phyloP scores from a whole-genome alignment of 331 rosid species.

The Ulmus americana region DNA sequence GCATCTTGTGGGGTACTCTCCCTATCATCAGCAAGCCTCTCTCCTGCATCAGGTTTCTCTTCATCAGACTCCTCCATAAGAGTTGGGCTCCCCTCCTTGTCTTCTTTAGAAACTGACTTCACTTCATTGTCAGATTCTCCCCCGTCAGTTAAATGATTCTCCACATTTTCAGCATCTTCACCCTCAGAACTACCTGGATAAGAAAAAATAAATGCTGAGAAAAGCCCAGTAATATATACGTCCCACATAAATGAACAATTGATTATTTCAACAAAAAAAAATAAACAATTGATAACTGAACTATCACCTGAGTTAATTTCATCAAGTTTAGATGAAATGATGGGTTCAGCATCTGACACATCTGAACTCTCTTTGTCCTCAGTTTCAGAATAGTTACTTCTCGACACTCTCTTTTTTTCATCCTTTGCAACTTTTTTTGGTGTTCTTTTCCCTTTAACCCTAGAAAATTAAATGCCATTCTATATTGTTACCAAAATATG shows the following conservation, averaged over 20 bases:
- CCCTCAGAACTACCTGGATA: slow-evolving; percentile 57
- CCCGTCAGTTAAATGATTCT: slow-evolving; percentile 36
- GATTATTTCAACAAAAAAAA: neutral
- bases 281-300: slow-evolving; percentile 8
- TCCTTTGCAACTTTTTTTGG: slow-evolving; percentile 45
- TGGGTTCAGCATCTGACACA: slow-evolving; percentile 45
- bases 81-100: slow-evolving; percentile 29
- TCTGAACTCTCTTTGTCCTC: slow-evolving; percentile 57
- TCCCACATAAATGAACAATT: neutral
- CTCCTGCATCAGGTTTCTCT: slow-evolving; percentile 39
- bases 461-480: slow-evolving; percentile 28
- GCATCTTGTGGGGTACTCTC: slow-evolving; percentile 29
- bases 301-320: slow-evolving; percentile 53
- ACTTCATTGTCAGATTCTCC: slow-evolving; percentile 47
- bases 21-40: slow-evolving; percentile 38
- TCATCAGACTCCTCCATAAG: slow-evolving; percentile 35
- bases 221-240: neutral
- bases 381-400: slow-evolving; percentile 35
- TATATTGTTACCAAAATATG: slow-evolving; percentile 15
- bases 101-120: slow-evolving; percentile 32
- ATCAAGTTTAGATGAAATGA: slow-evolving; percentile 32
- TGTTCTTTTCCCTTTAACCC: slow-evolving; percentile 57
- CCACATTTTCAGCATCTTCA: slow-evolving; percentile 42
- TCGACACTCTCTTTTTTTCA: slow-evolving; percentile 36
- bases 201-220: slow-evolving; percentile 2